These are phyloP conservation scores for Hyphopichia pseudoburtonii DNA, from an alignment of 1,139 yeast species.

Conservation along the genomic window DNA sequence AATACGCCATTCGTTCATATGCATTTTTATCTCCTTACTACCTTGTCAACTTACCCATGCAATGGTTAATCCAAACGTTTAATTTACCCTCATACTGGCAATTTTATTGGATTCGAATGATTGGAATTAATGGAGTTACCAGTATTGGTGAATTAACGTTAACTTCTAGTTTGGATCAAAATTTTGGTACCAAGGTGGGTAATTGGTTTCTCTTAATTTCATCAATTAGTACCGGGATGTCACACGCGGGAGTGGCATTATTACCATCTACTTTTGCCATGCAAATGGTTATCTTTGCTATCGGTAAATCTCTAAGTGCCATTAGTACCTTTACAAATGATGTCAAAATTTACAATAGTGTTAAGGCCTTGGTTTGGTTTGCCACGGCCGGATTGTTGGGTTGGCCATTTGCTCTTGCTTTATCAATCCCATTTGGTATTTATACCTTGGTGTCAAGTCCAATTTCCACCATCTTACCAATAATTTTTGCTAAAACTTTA, in stretches of 20 bases:
- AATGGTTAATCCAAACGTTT: slow-evolving; percentile 11
- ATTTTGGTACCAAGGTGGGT: slow-evolving; percentile 40
- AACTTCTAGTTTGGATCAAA: slow-evolving; percentile 41
- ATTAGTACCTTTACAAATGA: slow-evolving; percentile 3
- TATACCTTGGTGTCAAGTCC: slow-evolving; percentile 20
- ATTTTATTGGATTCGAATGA: slow-evolving; percentile 57
- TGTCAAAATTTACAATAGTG: slow-evolving; percentile 10
- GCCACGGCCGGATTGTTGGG: slow-evolving; percentile 76
- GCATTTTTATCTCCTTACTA: slow-evolving; percentile 63
- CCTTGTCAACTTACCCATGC: slow-evolving; percentile 38
- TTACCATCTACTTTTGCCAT: slow-evolving; percentile 87
- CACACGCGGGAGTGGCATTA: slow-evolving; percentile 82
- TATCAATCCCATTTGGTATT: slow-evolving; percentile 60
- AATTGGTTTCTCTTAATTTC: slow-evolving; percentile 58
- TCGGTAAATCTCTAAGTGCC: slow-evolving; percentile 28
- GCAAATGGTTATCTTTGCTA: slow-evolving; percentile 61
- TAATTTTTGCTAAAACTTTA: slow-evolving; percentile 17
- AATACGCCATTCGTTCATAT: slow-evolving; percentile 85
- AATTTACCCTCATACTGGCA: slow-evolving; percentile 29
- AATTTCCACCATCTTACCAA: slow-evolving; percentile 8
- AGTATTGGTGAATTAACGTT: slow-evolving; percentile 54
- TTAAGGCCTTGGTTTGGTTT: slow-evolving; percentile 48
- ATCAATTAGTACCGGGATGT: slow-evolving; percentile 60
- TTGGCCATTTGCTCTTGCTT: slow-evolving; percentile 84
- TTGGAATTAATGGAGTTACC: slow-evolving; percentile 53